Percentiles rank a stretch among this genome's conserved stretches.
These are phyloP conservation scores for Phytophthora hibernalis DNA, from an alignment of 352 stramenopile genomes.

Conservation along the genomic window DNA sequence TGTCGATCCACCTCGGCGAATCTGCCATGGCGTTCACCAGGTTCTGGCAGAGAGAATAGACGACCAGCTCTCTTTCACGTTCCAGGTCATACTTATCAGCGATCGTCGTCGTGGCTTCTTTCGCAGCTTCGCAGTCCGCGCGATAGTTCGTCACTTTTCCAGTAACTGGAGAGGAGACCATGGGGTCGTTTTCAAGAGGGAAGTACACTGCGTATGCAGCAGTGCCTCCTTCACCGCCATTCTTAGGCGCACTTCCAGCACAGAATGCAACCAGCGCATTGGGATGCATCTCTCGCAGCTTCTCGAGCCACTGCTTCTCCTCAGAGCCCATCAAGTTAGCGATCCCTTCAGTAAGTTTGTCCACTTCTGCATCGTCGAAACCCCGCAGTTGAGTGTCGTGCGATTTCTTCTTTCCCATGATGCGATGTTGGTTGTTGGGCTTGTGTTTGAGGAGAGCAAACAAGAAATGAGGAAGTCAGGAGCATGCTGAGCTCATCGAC, in stretches of 20 bases:
- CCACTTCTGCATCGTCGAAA: not conserved
- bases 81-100: slow-evolving; percentile 1
- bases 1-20: slow-evolving; percentile 10
- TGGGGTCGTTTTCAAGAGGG: not conserved
- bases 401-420: not conserved
- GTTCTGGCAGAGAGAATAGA: slow-evolving; percentile 9
- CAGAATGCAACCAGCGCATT: slow-evolving; percentile 6
- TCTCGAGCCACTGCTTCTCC: not conserved
- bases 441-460: not conserved
- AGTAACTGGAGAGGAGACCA: not conserved
- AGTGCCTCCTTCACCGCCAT: not conserved
- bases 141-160: not conserved
- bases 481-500: not conserved
- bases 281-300: not conserved
- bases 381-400: too few species aligned
- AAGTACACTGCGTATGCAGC: slow-evolving; percentile 14
- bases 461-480: not conserved
- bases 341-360: not conserved
- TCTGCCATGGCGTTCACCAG: slow-evolving; percentile 10
- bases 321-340: not conserved
- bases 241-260: not conserved
- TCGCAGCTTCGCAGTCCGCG: slow-evolving; percentile 7
- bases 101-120: not conserved
- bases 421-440: not conserved
- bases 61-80: not conserved